Evolutionary conservation across 2,329 filamentous ascomycete species (phyloP), one percentile per base, ranked within the genome.

Genomic region (Penicillium paneum): DNA sequence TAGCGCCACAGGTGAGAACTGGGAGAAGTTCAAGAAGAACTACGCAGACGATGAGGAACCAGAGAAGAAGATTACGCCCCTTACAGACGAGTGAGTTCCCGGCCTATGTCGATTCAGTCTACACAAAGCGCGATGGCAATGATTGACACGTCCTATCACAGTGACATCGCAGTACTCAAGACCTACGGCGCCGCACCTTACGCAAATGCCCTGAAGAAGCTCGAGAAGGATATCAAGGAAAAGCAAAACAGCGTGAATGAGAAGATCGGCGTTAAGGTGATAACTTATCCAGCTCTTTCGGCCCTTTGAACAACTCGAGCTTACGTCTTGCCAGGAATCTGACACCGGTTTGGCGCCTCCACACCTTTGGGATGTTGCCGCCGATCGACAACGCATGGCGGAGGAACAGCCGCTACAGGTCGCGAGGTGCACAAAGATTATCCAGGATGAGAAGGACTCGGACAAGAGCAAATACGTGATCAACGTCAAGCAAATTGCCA

Each of bases 401-500:
- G 94, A 99, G 78, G 94, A 99, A 78, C 94, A 99, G 70, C 94
- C 94, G 40, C 83, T 97, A 66, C 94, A 99, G 78, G 94, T 99
- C 61, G 94, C 94, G 62, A 84, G 94, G 70, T 99, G 94, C 82
- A 99, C 94, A 56, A 99, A 99, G 83, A 99, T 99, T 74, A 99
- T 99, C 66, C 87, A 91, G 58, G 93, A 97, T 71, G 92, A 96
- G 73, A 93, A 94, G 77, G 92, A 97, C 73, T 82, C 90, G 57
- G 90, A 96, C 60, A 99, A 99, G 84, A 96, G 89, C 85, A 99
- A 97, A 86, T 99, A 99, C 80, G 92, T 99, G 69, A 99, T 99
- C 83, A 99, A 99, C 77, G 93, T 99, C 66, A 99, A 99, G 82
- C 94, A 99, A 77, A 99, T 99, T 69, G 94, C 94, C 70, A 99